Conservation (phyloP, 768 basidiomycete genomes). For the Tricholoma bakamatsutake region DNA sequence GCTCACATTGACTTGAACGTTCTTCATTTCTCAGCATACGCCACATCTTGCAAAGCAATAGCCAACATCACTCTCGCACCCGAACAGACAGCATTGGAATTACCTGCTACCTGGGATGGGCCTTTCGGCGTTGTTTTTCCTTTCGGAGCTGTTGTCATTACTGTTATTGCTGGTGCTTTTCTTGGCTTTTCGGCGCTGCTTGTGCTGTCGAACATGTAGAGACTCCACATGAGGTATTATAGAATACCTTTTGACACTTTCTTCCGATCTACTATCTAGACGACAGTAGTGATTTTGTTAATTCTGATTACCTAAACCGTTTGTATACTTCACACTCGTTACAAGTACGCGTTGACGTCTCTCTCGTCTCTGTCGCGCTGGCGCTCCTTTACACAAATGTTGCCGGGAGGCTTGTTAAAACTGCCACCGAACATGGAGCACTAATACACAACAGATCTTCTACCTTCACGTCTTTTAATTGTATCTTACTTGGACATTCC, state of each 20-base stretch:
- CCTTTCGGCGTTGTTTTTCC: constrained; percentile 45
- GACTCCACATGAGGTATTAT: no score
- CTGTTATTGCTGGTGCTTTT: constrained; percentile 36
- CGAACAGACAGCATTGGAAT: constrained; percentile 32
- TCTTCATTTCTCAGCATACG: constrained; percentile 49
- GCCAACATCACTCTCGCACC: constrained; percentile 34
- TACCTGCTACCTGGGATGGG: constrained; percentile 58
- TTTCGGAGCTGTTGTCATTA: constrained; percentile 35
- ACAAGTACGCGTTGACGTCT: neutral
- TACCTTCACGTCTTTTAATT: neutral
- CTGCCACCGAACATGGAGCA: neutral
- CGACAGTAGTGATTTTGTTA: no score
- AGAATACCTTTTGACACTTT: no score
- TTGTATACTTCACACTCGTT: no score
- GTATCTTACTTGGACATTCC: neutral
- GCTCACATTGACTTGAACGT: constrained; percentile 2
- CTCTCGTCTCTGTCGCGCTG: neutral
- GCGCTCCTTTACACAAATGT: neutral
- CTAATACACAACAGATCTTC: neutral
- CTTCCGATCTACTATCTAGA: no score
- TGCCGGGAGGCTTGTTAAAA: neutral
- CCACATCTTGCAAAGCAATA: constrained; percentile 34
- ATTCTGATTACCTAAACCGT: no score
- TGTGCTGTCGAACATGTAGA: constrained; percentile 50
- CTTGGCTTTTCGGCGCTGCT: constrained; percentile 43